phyloP scores from a whole-genome alignment of 805 yeast species.

The Yamadazyma philogaea region DNA sequence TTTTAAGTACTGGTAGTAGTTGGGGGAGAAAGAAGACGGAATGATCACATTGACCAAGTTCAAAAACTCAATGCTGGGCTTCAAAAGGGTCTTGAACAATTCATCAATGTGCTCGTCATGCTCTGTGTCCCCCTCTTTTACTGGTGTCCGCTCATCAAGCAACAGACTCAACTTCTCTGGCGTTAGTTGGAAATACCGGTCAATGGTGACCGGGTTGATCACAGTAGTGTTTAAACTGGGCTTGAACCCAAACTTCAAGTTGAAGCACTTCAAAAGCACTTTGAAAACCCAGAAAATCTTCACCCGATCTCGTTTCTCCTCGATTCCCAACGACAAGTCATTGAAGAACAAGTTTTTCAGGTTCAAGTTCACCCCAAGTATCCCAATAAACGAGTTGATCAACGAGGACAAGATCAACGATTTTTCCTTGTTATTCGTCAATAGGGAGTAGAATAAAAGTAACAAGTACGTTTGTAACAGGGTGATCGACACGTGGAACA shows the following conservation, averaged over 20 bases:
- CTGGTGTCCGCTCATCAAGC: constrained; percentile 14
- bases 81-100: constrained; percentile 34
- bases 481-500: constrained; percentile 43
- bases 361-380: constrained; percentile 41
- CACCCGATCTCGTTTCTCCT: constrained; percentile 38
- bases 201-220: constrained; percentile 46
- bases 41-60: constrained; percentile 43
- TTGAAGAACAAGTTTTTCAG: constrained; percentile 42
- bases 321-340: constrained; percentile 40
- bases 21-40: constrained; percentile 46
- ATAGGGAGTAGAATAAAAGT: constrained; percentile 46
- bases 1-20: constrained; percentile 42
- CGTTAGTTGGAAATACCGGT: constrained; percentile 41
- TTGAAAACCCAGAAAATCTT: constrained; percentile 48
- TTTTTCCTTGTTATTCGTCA: constrained; percentile 42
- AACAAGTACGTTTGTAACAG: constrained; percentile 51
- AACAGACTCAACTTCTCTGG: constrained; percentile 40
- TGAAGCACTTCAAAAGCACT: constrained; percentile 39
- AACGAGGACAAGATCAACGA: constrained; percentile 36
- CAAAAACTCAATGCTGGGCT: constrained; percentile 43
- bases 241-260: constrained; percentile 43
- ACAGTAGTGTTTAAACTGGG: constrained; percentile 46
- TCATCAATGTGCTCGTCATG: constrained; percentile 25
- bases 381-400: constrained; percentile 43
- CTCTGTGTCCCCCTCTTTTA: constrained; percentile 16